Conservation (phyloP, 2,329 filamentous ascomycete species). For the Fonsecaea multimorphosa region DNA sequence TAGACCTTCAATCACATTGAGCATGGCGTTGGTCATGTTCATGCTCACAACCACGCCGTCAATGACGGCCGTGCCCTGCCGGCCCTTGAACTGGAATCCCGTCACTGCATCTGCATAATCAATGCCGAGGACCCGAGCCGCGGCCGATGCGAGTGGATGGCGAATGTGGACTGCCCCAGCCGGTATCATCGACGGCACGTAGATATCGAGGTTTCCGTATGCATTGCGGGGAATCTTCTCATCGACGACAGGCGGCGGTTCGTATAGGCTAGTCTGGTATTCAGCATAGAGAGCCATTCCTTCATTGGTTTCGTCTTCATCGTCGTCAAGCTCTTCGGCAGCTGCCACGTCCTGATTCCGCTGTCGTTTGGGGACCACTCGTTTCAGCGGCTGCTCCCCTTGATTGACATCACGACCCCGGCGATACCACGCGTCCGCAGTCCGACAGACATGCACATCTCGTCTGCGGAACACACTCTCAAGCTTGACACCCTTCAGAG, state of each 20-base stretch:
- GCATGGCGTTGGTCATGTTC: slow-evolving; percentile 74
- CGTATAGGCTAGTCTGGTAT: slow-evolving; percentile 72
- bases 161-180: slow-evolving; percentile 64
- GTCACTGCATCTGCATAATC: slow-evolving; percentile 90
- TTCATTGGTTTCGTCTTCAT: slow-evolving; percentile 52
- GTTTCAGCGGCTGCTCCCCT: slow-evolving; percentile 82
- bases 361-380: slow-evolving; percentile 60
- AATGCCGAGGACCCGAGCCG: slow-evolving; percentile 70
- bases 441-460: slow-evolving; percentile 79
- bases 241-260: slow-evolving; percentile 74
- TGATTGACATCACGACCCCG: slow-evolving; percentile 78
- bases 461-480: slow-evolving; percentile 82
- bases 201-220: slow-evolving; percentile 69
- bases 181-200: slow-evolving; percentile 69
- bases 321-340: slow-evolving; percentile 47
- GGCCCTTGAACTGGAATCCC: slow-evolving; percentile 85
- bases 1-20: slow-evolving; percentile 71
- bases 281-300: slow-evolving; percentile 66
- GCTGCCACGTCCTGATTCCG: slow-evolving; percentile 33
- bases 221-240: slow-evolving; percentile 71
- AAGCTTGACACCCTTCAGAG: slow-evolving; percentile 59
- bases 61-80: slow-evolving; percentile 82
- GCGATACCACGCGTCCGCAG: slow-evolving; percentile 88
- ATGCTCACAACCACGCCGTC: slow-evolving; percentile 76
- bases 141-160: slow-evolving; percentile 62